A percentile compares a stretch with the other conserved stretches of the same genome.
Conservation (phyloP, 257 asterid species). For the Ophiorrhiza pumila region DNA sequence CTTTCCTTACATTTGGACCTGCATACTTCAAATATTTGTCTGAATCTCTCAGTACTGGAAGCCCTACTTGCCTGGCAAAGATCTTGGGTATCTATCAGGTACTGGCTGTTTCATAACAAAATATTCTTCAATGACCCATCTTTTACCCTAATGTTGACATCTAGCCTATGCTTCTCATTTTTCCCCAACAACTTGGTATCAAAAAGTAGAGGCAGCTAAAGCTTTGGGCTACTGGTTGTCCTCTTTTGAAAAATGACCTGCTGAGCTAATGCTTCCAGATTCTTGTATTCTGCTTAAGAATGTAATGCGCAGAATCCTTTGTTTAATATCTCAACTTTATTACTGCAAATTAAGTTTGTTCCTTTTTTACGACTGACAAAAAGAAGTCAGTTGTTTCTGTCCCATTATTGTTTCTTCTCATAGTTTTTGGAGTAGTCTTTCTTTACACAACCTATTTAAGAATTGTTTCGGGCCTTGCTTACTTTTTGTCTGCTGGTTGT, state of each 20-base stretch:
- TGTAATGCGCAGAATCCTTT: background rate
- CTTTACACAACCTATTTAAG: constrained; percentile 13
- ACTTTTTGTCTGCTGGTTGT: background rate
- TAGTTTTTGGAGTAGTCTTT: background rate
- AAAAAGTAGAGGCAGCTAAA: background rate
- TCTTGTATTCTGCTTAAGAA: background rate
- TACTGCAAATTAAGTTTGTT: background rate
- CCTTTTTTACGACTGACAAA: background rate
- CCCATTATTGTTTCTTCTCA: background rate
- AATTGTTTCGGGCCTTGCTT: background rate
- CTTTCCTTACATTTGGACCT: constrained; percentile 65
- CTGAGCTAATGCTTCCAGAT: background rate
- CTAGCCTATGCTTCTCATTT: constrained; percentile 4
- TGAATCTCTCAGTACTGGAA: constrained; percentile 49
- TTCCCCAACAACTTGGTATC: background rate
- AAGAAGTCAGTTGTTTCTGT: background rate
- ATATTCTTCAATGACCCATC: background rate
- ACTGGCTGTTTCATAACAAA: constrained; percentile 13
- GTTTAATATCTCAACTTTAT: background rate
- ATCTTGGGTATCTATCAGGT: constrained; percentile 88
- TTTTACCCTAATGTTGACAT: background rate
- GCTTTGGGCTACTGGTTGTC: background rate
- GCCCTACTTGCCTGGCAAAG: constrained; percentile 83
- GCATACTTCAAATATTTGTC: constrained; percentile 67
- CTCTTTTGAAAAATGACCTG: background rate